Conservation (phyloP, 2,329 filamentous ascomycete species). For the Colletotrichum noveboracense region DNA sequence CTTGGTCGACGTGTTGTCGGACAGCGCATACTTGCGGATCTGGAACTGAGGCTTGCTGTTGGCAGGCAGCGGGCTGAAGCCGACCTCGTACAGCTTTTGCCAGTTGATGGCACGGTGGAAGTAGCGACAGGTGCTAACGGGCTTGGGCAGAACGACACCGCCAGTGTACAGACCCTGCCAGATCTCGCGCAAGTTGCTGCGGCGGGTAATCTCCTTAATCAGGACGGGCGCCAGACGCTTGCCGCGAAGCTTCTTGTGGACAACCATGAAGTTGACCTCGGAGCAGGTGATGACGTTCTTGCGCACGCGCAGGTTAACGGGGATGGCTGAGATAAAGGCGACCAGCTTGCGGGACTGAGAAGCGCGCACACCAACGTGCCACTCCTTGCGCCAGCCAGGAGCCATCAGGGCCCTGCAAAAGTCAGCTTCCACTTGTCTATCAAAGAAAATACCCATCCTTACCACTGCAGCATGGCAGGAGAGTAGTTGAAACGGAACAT, state of each 20-base stretch:
- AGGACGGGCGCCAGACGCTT: conserved; percentile 93
- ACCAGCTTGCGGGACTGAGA: conserved; percentile 85
- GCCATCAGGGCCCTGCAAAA: conserved; percentile 82
- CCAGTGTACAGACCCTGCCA: conserved; percentile 98
- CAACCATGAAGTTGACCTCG: conserved; percentile 97
- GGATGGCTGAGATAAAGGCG: conserved; percentile 94
- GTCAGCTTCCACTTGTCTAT: neutral
- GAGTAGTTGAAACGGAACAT: conserved; percentile 99
- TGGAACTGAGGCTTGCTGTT: conserved; percentile 87
- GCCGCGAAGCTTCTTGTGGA: conserved; percentile 95
- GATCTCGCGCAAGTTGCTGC: conserved; percentile 84
- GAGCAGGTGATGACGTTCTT: conserved; percentile 77
- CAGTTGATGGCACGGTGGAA: conserved; percentile 94
- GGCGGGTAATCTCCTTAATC: conserved; percentile 96
- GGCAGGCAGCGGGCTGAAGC: conserved; percentile 86
- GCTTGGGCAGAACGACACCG: conserved; percentile 87
- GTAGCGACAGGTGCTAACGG: conserved; percentile 92
- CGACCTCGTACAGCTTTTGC: conserved; percentile 93
- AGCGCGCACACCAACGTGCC: conserved; percentile 93
- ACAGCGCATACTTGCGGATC: conserved; percentile 84
- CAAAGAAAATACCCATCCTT: conserved; percentile 24
- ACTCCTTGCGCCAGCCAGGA: conserved; percentile 91
- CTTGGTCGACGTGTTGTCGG: conserved; percentile 72
- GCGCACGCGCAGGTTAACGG: conserved; percentile 81
- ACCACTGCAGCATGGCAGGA: conserved; percentile 87